Evolutionary conservation across 2,329 filamentous ascomycete genomes (phyloP).

Genomic region (Chalaropsis ovoidea): DNA sequence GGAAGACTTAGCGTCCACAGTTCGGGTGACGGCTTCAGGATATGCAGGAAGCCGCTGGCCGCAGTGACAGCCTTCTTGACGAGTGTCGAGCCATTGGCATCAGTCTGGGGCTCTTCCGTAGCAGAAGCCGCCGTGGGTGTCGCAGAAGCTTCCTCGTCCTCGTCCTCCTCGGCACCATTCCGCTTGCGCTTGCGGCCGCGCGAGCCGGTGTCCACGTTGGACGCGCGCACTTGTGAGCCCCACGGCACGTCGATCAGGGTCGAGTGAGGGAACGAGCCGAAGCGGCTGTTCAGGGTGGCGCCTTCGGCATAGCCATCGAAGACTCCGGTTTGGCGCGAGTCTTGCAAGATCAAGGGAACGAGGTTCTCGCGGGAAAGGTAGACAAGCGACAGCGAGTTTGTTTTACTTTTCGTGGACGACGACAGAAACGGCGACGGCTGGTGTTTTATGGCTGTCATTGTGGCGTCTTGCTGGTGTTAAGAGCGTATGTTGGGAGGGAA

Average conservation of each 20-base stretch:
- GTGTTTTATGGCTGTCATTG: conserved; percentile 16
- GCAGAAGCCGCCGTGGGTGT: conserved; percentile 28
- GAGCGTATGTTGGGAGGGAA: neutral
- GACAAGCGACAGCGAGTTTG: conserved; percentile 65
- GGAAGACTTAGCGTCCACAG: conserved; percentile 72
- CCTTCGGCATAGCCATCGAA: conserved; percentile 51
- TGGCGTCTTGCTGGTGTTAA: neutral
- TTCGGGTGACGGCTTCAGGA: conserved; percentile 70
- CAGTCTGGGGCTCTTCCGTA: conserved; percentile 33
- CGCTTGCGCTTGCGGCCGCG: conserved; percentile 54
- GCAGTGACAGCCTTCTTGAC: conserved; percentile 45
- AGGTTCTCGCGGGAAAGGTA: conserved; percentile 82
- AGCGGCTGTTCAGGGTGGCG: conserved; percentile 79
- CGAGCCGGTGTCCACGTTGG: conserved; percentile 83
- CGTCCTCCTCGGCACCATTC: conserved; percentile 30
- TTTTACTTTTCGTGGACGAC: conserved; percentile 50
- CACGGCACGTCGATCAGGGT: conserved; percentile 70
- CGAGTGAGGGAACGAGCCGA: conserved; percentile 78
- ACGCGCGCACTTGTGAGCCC: conserved; percentile 87
- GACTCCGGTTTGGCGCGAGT: conserved; percentile 40
- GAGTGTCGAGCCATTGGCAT: conserved; percentile 26
- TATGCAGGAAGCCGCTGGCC: conserved; percentile 62
- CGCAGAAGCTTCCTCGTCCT: conserved; percentile 25
- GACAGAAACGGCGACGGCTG: conserved; percentile 67
- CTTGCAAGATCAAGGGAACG: conserved; percentile 37